A percentile compares a stretch with the other conserved stretches of the same genome.
phyloP scores from a whole-genome alignment of 2,329 filamentous ascomycete genomes.

The Bimuria novae-zelandiae region DNA sequence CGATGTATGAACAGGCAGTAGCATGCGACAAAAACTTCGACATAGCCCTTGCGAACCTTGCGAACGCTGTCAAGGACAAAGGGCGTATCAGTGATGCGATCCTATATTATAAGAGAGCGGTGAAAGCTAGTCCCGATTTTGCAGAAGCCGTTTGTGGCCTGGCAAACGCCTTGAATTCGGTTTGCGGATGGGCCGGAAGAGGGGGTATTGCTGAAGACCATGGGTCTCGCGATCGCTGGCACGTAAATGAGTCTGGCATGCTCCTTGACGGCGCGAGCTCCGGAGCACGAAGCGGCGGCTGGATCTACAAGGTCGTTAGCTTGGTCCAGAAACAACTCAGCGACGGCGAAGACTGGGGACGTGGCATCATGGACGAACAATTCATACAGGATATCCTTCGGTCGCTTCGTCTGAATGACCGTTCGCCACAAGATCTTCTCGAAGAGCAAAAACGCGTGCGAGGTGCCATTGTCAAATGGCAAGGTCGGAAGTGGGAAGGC shows the following conservation, averaged over 20 bases:
- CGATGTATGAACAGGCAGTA: constrained; percentile 96
- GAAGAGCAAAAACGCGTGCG: constrained; percentile 46
- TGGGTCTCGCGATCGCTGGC: constrained; percentile 84
- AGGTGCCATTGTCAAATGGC: constrained; percentile 58
- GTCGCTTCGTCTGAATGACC: constrained; percentile 51
- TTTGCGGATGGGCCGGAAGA: constrained; percentile 90
- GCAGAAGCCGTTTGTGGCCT: constrained; percentile 96
- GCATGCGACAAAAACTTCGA: constrained; percentile 92
- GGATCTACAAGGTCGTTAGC: constrained; percentile 87
- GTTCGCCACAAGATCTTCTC: constrained; percentile 32
- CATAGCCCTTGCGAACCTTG: constrained; percentile 93
- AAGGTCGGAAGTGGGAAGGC: constrained; percentile 82
- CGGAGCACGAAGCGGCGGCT: constrained; percentile 68
- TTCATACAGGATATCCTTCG: constrained; percentile 50
- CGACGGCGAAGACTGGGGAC: constrained; percentile 86
- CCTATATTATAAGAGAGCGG: constrained; percentile 85
- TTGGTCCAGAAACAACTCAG: constrained; percentile 87
- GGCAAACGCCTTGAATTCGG: constrained; percentile 92
- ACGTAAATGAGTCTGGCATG: constrained; percentile 84
- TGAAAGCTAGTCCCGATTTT: constrained; percentile 90
- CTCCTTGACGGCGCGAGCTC: constrained; percentile 72
- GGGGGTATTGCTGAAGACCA: constrained; percentile 79
- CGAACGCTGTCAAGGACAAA: constrained; percentile 97
- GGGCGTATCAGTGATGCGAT: constrained; percentile 93
- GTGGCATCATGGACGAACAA: constrained; percentile 62